A percentile compares a stretch with the other conserved stretches of the same genome.
These are phyloP conservation scores for Plasmopara halstedii DNA, from an alignment of 352 stramenopile genomes.

Conservation along the genomic window DNA sequence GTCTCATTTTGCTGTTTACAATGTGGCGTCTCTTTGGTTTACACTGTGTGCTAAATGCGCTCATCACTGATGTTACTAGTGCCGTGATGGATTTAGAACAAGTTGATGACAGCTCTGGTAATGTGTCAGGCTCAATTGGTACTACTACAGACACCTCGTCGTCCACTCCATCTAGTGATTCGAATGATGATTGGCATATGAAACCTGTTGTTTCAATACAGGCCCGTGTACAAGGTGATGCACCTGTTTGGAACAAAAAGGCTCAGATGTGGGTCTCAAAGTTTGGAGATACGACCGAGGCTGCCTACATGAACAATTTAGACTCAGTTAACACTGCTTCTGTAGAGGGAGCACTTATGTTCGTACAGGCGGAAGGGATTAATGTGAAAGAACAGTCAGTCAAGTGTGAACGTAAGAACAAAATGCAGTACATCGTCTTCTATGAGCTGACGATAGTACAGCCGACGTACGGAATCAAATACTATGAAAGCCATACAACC, in stretches of 20 bases:
- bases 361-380: constrained; percentile 59
- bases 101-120: not conserved
- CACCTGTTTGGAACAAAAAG: constrained; percentile 29
- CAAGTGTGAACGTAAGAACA: constrained; percentile 53
- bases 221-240: constrained; percentile 44
- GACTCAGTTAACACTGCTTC: constrained; percentile 53
- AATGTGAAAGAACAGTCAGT: constrained; percentile 32
- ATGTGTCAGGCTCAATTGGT: not conserved
- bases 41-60: not conserved
- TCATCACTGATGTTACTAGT: not conserved
- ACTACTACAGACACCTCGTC: not conserved
- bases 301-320: constrained; percentile 33
- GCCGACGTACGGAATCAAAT: constrained; percentile 30
- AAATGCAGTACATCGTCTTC: constrained; percentile 52
- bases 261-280: constrained; percentile 27
- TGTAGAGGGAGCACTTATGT: constrained; percentile 58
- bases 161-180: not conserved
- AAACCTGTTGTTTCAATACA: constrained; percentile 32
- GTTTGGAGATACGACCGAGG: constrained; percentile 32
- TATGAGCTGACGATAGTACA: constrained; percentile 50
- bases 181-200: constrained; percentile 20
- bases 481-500: constrained; percentile 32
- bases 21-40: not conserved
- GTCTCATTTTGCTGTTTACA: not conserved
- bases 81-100: not conserved